Base-by-base conservation (phyloP, 2,329 filamentous ascomycete genomes). In the Arachnomyces sp. region DNA sequence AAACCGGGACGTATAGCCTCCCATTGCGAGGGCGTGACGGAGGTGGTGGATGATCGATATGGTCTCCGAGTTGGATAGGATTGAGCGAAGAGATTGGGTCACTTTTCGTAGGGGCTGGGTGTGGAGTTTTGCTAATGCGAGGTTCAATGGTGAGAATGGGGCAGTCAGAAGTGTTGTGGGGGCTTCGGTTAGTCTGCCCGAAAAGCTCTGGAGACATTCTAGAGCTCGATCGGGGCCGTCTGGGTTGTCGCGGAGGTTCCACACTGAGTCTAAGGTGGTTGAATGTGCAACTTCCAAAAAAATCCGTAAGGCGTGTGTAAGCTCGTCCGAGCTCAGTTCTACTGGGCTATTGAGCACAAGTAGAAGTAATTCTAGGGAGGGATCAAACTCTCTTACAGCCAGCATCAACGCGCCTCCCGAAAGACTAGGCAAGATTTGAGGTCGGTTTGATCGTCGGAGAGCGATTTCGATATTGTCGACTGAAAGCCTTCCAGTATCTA, bases 1-100 rank as follows among this genome's bases (percentile, higher is more conserved):
- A 54, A 65, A 62, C n/a, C 61, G 61, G 14, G 63, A 62, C 25
- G 63, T 65, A 49, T 63, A 58, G 28, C 64, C 64, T 33, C 62
- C 62, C 13, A 62, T 65, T 17, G 63, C 64, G 36, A 67, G 63
- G 39, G 57, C 60, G 49, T 66, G 58, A 38, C 65, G 65, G 38
- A 67, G 63, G 40, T 67, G 65, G 44, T 66, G 59, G 37, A 66
- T 54, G 44, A 62, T 60, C 33, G 59, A 61, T 37, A 66, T 53
- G 32, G 63, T 56, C 31, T 67, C 62, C 16, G 59, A 53, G 38
- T 62, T 57, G 11, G 62, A 58, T 28, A 67, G 56, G 31, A 52
- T 55, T 29, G 62, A 61, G 44, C 62, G 62, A 34, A 67, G 52
- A 36, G 61, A 53, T 28, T 52, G 46, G n/a, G 57, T 56, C 16